Evolutionary conservation across 2,329 filamentous ascomycete genomes (phyloP), one percentile per base, ranked within the genome.

Genomic region (Coniochaeta sp.): DNA sequence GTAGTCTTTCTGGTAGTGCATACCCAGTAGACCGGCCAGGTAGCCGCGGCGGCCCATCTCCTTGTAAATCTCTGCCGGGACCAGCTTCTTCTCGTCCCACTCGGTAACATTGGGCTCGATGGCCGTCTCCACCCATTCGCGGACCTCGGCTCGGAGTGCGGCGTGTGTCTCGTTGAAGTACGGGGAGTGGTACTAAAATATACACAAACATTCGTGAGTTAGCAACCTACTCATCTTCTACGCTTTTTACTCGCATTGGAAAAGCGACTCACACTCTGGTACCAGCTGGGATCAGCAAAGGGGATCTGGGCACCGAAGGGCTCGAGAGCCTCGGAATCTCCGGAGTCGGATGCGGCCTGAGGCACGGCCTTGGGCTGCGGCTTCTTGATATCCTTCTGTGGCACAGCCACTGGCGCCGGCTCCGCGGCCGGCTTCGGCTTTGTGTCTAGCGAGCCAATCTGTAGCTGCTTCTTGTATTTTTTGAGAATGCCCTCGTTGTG

Each of bases 141-240:
- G 90, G 62, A 97, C 82, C 80, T 99, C 95, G 65, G 86, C 88
- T 62, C 95, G 91, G 57, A 99, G 88, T 58, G 91, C 92, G 60
- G 87, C 93, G 76, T 99, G 95, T 6, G 91, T 87, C 76, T 96
- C 89, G 77, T 97, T 97, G 83, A 89, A 96, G 83, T 97, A 98
- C 31, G 93, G 91, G 1, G 93, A 96, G 79, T 96, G 90, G 77
- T 96, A 96, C 90, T 96, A 65, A n/a, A 36, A 36, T 58, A 52
- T 34, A 24, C 34, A 9, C 14, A 57, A 57, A 34, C 24, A 34
- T 33, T 11, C n/a, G 16, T 40, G 17, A 19, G n/a, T 40, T 9
- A 40, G 38, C n/a, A 19, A n/a, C 17, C 38, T 19, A 9, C 6
- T n/a, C 38, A 40, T 40, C 38, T 40, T n/a, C 16, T 9, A 17